Conservation (phyloP, 495 filamentous ascomycete species). For the Rhypophila decipiens region DNA sequence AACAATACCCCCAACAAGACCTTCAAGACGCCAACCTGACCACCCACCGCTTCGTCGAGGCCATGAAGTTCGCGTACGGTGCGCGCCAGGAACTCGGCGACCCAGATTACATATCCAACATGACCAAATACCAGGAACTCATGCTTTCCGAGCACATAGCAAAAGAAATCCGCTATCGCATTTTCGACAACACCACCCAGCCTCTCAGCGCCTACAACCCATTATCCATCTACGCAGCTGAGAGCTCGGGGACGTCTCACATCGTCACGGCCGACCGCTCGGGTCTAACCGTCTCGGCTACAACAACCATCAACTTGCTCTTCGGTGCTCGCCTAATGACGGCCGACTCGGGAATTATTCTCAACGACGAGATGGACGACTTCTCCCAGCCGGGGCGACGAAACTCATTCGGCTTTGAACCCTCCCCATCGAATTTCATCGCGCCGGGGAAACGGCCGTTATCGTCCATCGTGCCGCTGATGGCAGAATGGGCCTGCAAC, state of each 20-base stretch:
- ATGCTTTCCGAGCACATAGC: conserved; percentile 61
- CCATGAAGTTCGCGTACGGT: conserved; percentile 81
- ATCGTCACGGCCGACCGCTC: conserved; percentile 61
- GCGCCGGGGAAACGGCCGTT: conserved; percentile 74
- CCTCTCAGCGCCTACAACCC: conserved; percentile 69
- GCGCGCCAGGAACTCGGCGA: conserved; percentile 67
- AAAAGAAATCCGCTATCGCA: conserved; percentile 52
- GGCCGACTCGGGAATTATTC: conserved; percentile 70
- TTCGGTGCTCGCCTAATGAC: conserved; percentile 76
- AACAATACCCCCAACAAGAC: conserved; percentile 54
- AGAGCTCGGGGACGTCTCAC: conserved; percentile 68
- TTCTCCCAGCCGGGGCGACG: conserved; percentile 70
- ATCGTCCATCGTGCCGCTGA: conserved; percentile 70
- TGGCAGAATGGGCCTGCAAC: conserved; percentile 58
- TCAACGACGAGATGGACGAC: conserved; percentile 91
- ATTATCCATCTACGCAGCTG: conserved; percentile 21
- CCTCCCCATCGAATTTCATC: conserved; percentile 75
- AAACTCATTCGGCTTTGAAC: conserved; percentile 79
- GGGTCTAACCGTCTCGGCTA: conserved; percentile 66
- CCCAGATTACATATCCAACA: conserved; percentile 58
- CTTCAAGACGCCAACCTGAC: conserved; percentile 36
- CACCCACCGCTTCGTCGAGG: conserved; percentile 77
- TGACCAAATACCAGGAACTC: conserved; percentile 38
- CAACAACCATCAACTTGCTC: conserved; percentile 77
- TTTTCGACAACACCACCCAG: conserved; percentile 61